Evolutionary conservation across 441 rosid genomes (phyloP), one percentile per base, ranked within the genome.

Genomic region (Erodium texanum): DNA sequence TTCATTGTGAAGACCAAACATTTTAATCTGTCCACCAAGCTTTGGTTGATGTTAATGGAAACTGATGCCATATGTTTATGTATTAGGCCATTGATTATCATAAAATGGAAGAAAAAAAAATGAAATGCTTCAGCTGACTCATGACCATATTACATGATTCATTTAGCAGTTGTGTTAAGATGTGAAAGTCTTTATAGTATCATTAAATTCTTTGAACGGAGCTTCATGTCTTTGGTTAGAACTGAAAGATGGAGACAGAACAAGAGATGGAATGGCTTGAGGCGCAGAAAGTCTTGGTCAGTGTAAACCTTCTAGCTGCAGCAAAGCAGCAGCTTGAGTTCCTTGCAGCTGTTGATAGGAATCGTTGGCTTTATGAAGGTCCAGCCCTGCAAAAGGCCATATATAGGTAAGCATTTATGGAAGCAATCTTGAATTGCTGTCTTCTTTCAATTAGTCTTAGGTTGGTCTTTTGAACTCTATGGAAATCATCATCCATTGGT

Each of bases 291-390:
- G 78, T 88, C 24, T 81, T 65, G 59, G 68, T 75, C 6, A 86
- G 87, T 68, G 76, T 84, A 48, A 89, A 89, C 76, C 85, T 91
- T 48, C 64, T 81, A 12, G 74, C 79, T 74, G 93, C 92, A 23
- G 96, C 97, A 2, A 91, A 87, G 76, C 76, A 76, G 54, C 99
- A 91, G 64, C 95, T 94, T 74, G 74, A 70, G 67, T 94, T 91
- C 62, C 89, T 91, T 23, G 83, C 76, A 0, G 78, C 84, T 20
- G 89, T 94, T 70, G 97, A 93, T 80, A 66, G 72, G 80, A 83
- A 80, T 61, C 86, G 89, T 6, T 80, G 82, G 72, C 89, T 89
- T 52, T 87, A 91, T 62, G 82, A 87, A 19, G 87, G 90, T 3
- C 91, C 86, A 66, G 73, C 82, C 22, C 89, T 93, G 66, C 80